Conservation (phyloP, 2,329 filamentous ascomycete species). For the Dothistroma septosporum region DNA sequence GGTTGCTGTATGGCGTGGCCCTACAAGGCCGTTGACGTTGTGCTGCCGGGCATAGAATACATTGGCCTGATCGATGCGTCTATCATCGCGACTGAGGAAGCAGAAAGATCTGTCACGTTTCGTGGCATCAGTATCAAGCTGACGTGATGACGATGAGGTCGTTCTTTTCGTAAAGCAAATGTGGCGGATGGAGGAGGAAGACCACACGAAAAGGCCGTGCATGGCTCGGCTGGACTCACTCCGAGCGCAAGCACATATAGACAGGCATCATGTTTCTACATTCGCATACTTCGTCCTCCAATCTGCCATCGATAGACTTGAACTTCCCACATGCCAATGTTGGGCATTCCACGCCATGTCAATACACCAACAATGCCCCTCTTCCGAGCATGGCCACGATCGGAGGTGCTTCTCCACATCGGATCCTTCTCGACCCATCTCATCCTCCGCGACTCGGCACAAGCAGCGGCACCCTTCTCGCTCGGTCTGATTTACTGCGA, state of each 20-base stretch:
- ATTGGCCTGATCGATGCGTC: neutral
- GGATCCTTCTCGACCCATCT: constrained; percentile 1
- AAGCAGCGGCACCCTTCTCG: neutral
- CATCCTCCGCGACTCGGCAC: neutral
- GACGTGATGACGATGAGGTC: neutral
- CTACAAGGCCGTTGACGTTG: neutral
- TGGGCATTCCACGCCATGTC: too few relatives aligned
- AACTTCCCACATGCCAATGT: too few relatives aligned
- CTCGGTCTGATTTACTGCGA: neutral
- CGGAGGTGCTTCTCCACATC: neutral
- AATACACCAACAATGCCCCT: too few relatives aligned
- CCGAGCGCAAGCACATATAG: too few relatives aligned
- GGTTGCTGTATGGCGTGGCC: neutral
- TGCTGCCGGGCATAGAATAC: neutral
- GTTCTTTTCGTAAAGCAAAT: neutral
- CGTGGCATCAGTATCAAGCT: neutral
- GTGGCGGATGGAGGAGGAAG: too few relatives aligned
- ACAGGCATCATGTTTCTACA: too few relatives aligned
- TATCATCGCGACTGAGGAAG: neutral
- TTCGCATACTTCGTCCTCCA: too few relatives aligned
- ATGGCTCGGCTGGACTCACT: too few relatives aligned
- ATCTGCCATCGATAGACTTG: too few relatives aligned
- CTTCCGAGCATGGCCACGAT: neutral
- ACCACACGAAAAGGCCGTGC: too few relatives aligned
- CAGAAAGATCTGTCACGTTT: neutral